Percentiles rank a stretch among this genome's conserved stretches.
Conservation (phyloP, 2,329 filamentous ascomycete genomes). For the Microcyclospora pomicola region DNA sequence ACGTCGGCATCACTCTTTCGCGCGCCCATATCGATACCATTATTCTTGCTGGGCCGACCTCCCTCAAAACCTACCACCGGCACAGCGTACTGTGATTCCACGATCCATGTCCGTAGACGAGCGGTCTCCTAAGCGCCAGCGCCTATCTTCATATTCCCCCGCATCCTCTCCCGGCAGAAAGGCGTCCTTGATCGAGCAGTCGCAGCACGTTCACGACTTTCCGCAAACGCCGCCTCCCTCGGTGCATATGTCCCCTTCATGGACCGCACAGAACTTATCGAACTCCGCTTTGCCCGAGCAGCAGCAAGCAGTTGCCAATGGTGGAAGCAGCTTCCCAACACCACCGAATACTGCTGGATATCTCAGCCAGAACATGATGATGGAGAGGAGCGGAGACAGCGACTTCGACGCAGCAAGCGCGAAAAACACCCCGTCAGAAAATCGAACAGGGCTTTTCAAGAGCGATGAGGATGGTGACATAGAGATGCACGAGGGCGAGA, state of each 20-base stretch:
- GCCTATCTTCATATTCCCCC: constrained; percentile 30
- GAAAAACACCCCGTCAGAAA: constrained; percentile 10
- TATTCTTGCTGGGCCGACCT: no score
- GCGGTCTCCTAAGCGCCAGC: constrained; percentile 24
- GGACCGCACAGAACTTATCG: constrained; percentile 19
- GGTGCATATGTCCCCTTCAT: constrained; percentile 34
- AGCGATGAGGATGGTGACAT: constrained; percentile 30
- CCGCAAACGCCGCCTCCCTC: constrained; percentile 35
- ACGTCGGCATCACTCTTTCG: no score
- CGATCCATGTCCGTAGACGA: constrained; percentile 11
- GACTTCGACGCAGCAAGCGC: constrained; percentile 12
- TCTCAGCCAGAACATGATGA: constrained; percentile 14
- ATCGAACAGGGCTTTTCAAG: not conserved
- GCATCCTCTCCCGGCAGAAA: constrained; percentile 29
- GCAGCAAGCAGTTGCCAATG: constrained; percentile 9
- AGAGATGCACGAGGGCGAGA: constrained; percentile 24
- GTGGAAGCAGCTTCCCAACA: constrained; percentile 20
- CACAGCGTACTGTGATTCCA: no score
- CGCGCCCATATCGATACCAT: no score
- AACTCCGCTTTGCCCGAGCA: not conserved
- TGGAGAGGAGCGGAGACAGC: constrained; percentile 12
- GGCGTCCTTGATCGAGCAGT: constrained; percentile 22
- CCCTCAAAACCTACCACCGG: no score
- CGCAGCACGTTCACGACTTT: constrained; percentile 6
- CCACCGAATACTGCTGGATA: constrained; percentile 29